Conservation (phyloP, 164 flowering plant genomes). For the Stephania cephalantha region DNA sequence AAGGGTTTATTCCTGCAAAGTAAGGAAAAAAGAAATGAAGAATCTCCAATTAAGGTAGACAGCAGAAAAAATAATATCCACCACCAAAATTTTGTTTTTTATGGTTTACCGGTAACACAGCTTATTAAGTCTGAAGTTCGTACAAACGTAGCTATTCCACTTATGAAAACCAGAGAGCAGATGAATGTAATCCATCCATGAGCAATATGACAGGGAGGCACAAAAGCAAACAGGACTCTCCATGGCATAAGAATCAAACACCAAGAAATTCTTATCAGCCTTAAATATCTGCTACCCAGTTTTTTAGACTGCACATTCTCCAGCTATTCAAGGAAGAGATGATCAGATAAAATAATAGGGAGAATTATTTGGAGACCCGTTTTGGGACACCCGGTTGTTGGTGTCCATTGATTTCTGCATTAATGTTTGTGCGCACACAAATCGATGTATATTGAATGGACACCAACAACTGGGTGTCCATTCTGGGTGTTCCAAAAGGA, state of each 20-base stretch:
- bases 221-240: slow-evolving; percentile 76
- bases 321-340: slow-evolving; percentile 38
- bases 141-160: slow-evolving; percentile 78
- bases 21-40: neutral
- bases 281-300: slow-evolving; percentile 27
- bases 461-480: too few relatives aligned
- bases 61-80: slow-evolving; percentile 2
- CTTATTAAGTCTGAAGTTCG: slow-evolving; percentile 70
- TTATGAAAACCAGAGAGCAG: slow-evolving; percentile 72
- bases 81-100: neutral
- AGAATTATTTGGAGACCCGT: neutral
- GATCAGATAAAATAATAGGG: slow-evolving; percentile 3
- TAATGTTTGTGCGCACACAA: too few relatives aligned
- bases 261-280: slow-evolving; percentile 49
- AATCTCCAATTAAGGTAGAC: neutral
- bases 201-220: slow-evolving; percentile 74
- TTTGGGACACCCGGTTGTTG: too few relatives aligned
- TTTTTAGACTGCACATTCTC: slow-evolving; percentile 50
- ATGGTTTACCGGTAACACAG: slow-evolving; percentile 72
- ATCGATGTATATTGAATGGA: too few relatives aligned
- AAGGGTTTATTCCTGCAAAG: slow-evolving; percentile 75
- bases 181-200: slow-evolving; percentile 94
- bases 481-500: too few relatives aligned
- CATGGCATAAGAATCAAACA: slow-evolving; percentile 61
- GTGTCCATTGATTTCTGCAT: too few relatives aligned